Conservation (phyloP, 306 rosid species). For the Castanea sativa region DNA sequence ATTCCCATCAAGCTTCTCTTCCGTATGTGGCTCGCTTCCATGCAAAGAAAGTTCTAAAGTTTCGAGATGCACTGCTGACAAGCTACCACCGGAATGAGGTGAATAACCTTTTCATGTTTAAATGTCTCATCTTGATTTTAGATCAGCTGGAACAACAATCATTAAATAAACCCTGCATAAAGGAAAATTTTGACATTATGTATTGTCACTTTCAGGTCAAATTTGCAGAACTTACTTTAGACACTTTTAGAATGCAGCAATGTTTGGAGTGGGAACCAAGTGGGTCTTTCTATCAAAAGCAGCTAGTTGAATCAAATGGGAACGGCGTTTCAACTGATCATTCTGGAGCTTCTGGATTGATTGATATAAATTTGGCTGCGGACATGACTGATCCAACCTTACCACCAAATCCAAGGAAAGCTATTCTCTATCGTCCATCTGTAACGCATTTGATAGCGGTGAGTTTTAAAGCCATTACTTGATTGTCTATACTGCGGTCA, state of each 20-base stretch:
- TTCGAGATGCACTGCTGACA: conserved; percentile 77
- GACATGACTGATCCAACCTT: conserved; percentile 84
- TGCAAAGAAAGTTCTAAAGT: conserved; percentile 86
- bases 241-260: conserved; percentile 87
- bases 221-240: conserved; percentile 91
- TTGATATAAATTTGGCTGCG: conserved; percentile 77
- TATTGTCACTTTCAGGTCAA: conserved; percentile 67
- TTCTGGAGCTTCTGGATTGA: conserved; percentile 86
- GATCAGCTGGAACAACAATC: background rate
- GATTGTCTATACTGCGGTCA: background rate
- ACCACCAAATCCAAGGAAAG: conserved; percentile 93
- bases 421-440: conserved; percentile 81
- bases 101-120: conserved; percentile 17
- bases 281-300: conserved; percentile 73
- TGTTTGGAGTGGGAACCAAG: conserved; percentile 99
- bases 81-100: conserved; percentile 97
- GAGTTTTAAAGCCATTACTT: conserved; percentile 37
- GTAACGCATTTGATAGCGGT: conserved; percentile 92
- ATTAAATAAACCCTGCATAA: background rate
- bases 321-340: conserved; percentile 66
- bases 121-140: conserved; percentile 14
- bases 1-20: conserved; percentile 71
- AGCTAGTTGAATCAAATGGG: conserved; percentile 51
- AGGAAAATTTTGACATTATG: conserved; percentile 27
- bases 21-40: conserved; percentile 90